Conservation (phyloP, 257 asterid species). For the Plantago elongata region DNA sequence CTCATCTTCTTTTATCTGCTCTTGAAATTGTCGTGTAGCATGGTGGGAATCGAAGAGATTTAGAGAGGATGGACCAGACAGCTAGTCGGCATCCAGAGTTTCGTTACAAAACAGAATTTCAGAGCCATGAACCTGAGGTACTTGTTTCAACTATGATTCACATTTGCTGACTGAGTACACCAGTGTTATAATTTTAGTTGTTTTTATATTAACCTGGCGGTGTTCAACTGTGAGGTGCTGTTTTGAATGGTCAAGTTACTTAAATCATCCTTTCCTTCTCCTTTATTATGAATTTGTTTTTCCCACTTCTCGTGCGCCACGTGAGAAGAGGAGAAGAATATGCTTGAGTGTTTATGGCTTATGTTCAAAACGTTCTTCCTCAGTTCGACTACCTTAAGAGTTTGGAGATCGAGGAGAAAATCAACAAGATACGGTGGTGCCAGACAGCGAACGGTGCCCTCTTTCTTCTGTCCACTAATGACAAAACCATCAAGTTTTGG, state of each 20-base stretch:
- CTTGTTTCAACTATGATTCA: neutral
- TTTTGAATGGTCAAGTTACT: slow-evolving; percentile 16
- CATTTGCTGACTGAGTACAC: too few relatives aligned
- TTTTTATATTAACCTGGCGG: slow-evolving; percentile 12
- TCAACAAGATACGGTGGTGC: slow-evolving; percentile 87
- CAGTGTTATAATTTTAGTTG: neutral
- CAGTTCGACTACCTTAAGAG: slow-evolving; percentile 87
- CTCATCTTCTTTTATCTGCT: slow-evolving; percentile 13
- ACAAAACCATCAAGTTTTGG: slow-evolving; percentile 80
- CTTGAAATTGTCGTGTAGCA: slow-evolving; percentile 33
- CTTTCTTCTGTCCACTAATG: slow-evolving; percentile 76
- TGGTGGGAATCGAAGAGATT: slow-evolving; percentile 58
- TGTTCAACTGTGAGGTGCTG: neutral
- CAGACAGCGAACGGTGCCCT: slow-evolving; percentile 70
- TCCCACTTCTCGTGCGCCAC: neutral
- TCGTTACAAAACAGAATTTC: slow-evolving; percentile 84
- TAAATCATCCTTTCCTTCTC: slow-evolving; percentile 9
- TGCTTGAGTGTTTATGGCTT: slow-evolving; percentile 21
- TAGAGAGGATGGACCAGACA: slow-evolving; percentile 65
- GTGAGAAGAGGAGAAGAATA: slow-evolving; percentile 4
- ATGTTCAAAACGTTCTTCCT: slow-evolving; percentile 26
- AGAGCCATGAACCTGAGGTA: slow-evolving; percentile 97
- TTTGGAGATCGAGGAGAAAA: slow-evolving; percentile 85
- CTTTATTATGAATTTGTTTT: neutral
- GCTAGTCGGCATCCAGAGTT: slow-evolving; percentile 72